Evolutionary conservation across 345 rosid genomes (phyloP), one percentile per base, ranked within the genome.

Genomic region (Bruguiera parviflora): DNA sequence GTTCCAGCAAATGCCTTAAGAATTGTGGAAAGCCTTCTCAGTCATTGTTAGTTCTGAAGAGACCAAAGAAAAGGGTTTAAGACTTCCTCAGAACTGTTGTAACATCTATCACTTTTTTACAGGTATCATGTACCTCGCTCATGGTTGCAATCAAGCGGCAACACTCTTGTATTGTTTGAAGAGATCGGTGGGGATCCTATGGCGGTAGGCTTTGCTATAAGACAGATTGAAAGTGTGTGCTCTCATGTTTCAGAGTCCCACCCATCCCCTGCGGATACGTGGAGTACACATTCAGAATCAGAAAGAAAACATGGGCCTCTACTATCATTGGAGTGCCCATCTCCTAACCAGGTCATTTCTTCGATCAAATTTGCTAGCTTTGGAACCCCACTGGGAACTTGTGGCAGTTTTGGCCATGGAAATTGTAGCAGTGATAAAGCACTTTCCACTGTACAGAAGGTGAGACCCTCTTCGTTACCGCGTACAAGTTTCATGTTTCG

Each of bases 41-140:
- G 66, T 64, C 83, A 68, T 78, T 94, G 98, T 94, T 78, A 89
- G 97, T 74, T 28, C 66, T 52, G 5, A 37, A 61, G 7, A 53
- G 31, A 6, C 19, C 19, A 35, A 6, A 19, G 11, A 29, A 25
- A 58, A 33, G 28, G 59, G n/a, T 2, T 25, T 6, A 24, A 25
- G 18, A 29, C 11, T 32, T 31, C 31, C 63, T 25, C 33, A 16
- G 46, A 69, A 70, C 13, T 67, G 22, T 49, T 71, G 20, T 35
- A 58, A 69, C 74, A 72, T 53, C 73, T 65, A 67, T 63, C 37
- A 39, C 53, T 55, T 65, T 55, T 65, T 71, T 52, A 59, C 77
- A 94, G 98, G 80, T 91, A 94, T 74, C 98, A 94, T 37, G 84
- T 94, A 47, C 96, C 98, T 21, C 97, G 95, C 31, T 88, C 96